These are phyloP conservation scores for Fusarium sp. DNA, from an alignment of 2,329 filamentous ascomycete genomes.

Conservation along the genomic window DNA sequence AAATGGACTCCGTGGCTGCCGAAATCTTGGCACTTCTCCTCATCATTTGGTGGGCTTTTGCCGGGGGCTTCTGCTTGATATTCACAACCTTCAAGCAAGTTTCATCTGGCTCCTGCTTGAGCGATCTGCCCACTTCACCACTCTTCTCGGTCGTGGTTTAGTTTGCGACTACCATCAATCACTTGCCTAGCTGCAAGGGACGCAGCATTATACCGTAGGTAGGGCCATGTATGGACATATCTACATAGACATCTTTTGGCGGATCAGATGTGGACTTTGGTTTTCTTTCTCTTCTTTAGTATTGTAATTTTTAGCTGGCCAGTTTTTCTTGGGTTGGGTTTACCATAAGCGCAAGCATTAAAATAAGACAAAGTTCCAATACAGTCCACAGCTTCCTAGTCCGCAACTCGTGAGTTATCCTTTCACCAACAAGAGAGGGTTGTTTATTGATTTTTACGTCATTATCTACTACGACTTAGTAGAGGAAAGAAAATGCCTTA, in stretches of 20 bases:
- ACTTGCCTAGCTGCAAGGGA: background rate
- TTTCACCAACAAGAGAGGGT: background rate
- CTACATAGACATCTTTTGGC: background rate
- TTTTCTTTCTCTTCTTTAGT: background rate
- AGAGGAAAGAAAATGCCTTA: background rate
- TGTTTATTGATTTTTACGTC: background rate
- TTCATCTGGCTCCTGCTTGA: background rate
- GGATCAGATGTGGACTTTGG: background rate
- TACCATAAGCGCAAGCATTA: background rate
- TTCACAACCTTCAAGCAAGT: background rate
- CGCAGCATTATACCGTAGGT: too few species aligned
- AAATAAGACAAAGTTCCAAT: background rate
- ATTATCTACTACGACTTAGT: background rate
- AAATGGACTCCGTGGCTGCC: background rate
- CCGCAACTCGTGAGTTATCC: background rate
- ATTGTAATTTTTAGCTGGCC: background rate
- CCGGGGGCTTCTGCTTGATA: background rate
- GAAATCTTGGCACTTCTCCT: background rate
- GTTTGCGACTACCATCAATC: background rate
- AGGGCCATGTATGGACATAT: too few species aligned
- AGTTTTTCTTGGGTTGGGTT: background rate
- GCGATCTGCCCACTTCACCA: background rate
- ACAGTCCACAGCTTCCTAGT: background rate
- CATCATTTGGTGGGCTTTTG: background rate
- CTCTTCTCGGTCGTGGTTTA: background rate